Evolutionary conservation across 495 filamentous ascomycete species (phyloP).

Genomic region (Penicillium paxilli): DNA sequence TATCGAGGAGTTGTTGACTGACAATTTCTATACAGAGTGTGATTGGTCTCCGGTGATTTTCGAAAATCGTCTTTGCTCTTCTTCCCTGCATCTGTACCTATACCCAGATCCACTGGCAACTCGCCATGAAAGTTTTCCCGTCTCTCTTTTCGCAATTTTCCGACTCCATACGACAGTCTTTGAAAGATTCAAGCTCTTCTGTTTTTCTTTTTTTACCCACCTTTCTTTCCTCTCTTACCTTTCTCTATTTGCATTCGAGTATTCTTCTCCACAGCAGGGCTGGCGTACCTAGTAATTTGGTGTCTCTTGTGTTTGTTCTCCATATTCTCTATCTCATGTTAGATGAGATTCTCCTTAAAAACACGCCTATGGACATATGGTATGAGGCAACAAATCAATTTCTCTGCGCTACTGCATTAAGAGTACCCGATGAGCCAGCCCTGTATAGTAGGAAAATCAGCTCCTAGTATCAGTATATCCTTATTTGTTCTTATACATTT

Average conservation of each 20-base stretch:
- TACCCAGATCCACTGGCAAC: slow-evolving; percentile 25
- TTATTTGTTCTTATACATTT: too few relatives aligned
- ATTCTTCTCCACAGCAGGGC: slow-evolving; percentile 13
- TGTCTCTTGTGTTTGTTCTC: slow-evolving; percentile 9
- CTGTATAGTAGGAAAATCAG: too few relatives aligned
- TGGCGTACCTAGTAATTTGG: slow-evolving; percentile 20
- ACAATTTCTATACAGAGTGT: slow-evolving; percentile 60
- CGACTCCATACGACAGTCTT: background rate
- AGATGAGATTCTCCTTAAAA: slow-evolving; percentile 4
- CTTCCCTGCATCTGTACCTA: slow-evolving; percentile 27
- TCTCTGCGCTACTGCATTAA: background rate
- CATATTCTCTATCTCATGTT: slow-evolving; percentile 15
- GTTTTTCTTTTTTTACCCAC: background rate
- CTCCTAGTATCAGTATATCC: too few relatives aligned
- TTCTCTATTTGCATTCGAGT: slow-evolving; percentile 1
- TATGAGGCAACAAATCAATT: background rate
- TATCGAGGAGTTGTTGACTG: background rate
- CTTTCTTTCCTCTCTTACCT: slow-evolving; percentile 3
- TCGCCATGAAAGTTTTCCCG: slow-evolving; percentile 17
- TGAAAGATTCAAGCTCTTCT: background rate
- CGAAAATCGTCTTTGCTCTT: slow-evolving; percentile 14
- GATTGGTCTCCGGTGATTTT: slow-evolving; percentile 78
- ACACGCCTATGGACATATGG: slow-evolving; percentile 10
- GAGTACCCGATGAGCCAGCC: too few relatives aligned
- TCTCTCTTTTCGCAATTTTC: slow-evolving; percentile 13